These are phyloP conservation scores for Arthrobotrys entomopaga DNA, from an alignment of 2,329 filamentous ascomycete species.

Conservation along the genomic window DNA sequence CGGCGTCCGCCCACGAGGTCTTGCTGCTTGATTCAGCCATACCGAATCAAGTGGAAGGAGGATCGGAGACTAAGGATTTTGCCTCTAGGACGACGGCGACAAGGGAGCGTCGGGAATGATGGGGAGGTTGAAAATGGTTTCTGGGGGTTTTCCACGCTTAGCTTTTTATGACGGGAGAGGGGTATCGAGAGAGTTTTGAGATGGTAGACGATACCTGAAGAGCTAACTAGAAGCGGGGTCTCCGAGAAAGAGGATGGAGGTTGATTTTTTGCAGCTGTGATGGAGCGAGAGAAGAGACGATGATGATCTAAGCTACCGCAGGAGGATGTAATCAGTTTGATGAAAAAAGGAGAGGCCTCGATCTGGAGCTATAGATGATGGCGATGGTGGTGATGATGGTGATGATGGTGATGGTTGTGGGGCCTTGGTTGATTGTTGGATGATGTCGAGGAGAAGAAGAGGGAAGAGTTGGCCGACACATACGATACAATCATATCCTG, in stretches of 20 bases:
- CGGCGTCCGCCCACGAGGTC: constrained; percentile 64
- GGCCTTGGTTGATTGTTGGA: too few relatives aligned
- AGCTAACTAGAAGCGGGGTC: too few relatives aligned
- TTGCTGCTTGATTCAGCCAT: constrained; percentile 57
- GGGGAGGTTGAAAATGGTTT: too few relatives aligned
- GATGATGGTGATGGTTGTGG: too few relatives aligned
- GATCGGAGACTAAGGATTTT: not conserved
- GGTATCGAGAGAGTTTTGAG: too few relatives aligned
- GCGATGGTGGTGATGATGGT: not conserved
- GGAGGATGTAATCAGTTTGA: not conserved
- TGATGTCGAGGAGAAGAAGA: too few relatives aligned
- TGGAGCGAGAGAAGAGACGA: constrained; percentile 1
- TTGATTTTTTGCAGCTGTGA: not conserved
- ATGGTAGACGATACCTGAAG: too few relatives aligned
- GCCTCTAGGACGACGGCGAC: not conserved
- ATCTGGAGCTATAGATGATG: not conserved
- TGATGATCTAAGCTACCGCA: not conserved
- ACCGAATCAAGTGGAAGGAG: constrained; percentile 39
- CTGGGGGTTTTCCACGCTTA: too few relatives aligned
- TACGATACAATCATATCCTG: too few relatives aligned
- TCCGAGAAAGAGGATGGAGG: too few relatives aligned
- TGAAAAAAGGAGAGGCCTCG: not conserved
- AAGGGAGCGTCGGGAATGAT: not conserved
- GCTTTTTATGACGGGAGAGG: too few relatives aligned
- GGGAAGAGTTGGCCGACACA: too few relatives aligned